Evolutionary conservation across 2,329 filamentous ascomycete genomes (phyloP).

Genomic region (Neopestalotiopsis clavispora): DNA sequence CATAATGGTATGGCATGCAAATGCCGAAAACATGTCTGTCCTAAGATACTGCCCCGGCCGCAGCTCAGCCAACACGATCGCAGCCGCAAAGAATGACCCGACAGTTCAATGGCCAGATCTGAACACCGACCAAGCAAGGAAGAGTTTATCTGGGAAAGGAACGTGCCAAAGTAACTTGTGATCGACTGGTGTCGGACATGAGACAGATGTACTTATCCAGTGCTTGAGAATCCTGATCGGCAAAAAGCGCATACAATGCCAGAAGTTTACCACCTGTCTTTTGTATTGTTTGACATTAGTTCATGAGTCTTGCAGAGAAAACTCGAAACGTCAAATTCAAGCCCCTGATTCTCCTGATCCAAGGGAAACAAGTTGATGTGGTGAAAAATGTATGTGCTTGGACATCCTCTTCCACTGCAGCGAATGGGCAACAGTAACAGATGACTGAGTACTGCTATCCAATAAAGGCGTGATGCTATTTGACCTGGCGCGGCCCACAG

Average conservation of each 20-base stretch:
- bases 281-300: not conserved
- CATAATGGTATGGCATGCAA: not conserved
- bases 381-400: not conserved
- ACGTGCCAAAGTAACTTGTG: not conserved
- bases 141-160: not conserved
- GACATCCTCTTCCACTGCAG: not conserved
- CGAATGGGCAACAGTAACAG: not conserved
- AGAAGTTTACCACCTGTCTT: not conserved
- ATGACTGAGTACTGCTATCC: not conserved
- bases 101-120: not conserved
- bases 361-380: not conserved
- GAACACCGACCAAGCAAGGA: not conserved
- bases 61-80: no score
- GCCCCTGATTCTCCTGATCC: not conserved
- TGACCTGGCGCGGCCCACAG: not conserved
- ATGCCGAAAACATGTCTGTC: not conserved
- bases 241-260: not conserved
- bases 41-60: no score
- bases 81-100: no score
- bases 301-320: not conserved
- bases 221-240: not conserved
- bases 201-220: not conserved
- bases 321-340: not conserved
- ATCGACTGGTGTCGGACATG: not conserved
- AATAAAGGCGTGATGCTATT: no score